Percentiles rank a stretch among this genome's conserved stretches.
phyloP scores from a whole-genome alignment of 108 stramenopile species.

The Pseudonitzschia multiseries region DNA sequence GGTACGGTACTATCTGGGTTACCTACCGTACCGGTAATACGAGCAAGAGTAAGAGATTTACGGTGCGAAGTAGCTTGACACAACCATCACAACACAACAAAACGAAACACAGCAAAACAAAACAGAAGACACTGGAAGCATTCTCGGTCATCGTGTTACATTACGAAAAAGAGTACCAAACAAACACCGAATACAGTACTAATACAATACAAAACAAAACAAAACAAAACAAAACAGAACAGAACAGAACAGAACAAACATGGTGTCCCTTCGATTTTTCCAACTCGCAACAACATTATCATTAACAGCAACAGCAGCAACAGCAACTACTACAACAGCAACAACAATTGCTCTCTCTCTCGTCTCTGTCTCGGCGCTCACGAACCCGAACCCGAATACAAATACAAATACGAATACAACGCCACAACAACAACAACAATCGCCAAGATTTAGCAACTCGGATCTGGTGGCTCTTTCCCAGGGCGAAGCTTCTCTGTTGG shows the following conservation, averaged over 20 bases:
- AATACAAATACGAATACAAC: not conserved
- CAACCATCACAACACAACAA: not conserved
- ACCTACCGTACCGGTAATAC: too few species aligned
- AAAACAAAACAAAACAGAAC: not conserved
- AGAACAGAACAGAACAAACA: not conserved
- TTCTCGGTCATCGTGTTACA: too few species aligned
- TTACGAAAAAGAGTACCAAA: too few species aligned
- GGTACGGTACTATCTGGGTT: too few species aligned
- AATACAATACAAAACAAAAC: not conserved
- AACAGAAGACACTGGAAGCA: too few species aligned
- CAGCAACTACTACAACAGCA: too few species aligned
- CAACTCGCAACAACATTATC: too few species aligned
- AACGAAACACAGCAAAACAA: not conserved
- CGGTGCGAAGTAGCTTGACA: too few species aligned
- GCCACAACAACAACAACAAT: too few species aligned
- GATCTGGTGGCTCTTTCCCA: not conserved
- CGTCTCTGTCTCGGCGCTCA: not conserved
- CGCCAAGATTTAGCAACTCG: not conserved
- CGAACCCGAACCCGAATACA: not conserved
- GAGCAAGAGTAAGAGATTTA: not conserved
- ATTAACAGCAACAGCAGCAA: too few species aligned
- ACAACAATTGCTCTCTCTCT: too few species aligned
- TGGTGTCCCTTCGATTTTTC: not conserved
- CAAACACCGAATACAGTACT: too few species aligned
- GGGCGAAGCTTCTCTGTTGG: slow-evolving; percentile 2